A percentile compares a stretch with the other conserved stretches of the same genome.
phyloP scores from a whole-genome alignment of 83 land plant species.

The Picea engelmannii region DNA sequence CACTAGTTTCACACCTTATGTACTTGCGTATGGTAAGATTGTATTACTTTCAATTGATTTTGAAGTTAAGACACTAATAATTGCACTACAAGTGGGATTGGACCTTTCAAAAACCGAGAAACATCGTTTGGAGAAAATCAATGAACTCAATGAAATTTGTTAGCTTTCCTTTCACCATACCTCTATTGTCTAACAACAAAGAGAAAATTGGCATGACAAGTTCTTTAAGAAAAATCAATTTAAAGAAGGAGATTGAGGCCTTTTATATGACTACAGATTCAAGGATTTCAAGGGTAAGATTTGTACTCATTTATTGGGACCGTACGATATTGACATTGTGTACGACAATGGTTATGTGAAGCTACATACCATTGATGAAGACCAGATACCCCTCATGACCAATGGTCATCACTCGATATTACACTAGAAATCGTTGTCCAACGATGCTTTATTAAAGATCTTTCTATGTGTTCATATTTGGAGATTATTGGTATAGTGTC shows the following conservation, averaged over 20 bases:
- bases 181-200: neutral
- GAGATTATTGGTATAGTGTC: no score
- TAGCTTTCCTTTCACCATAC: neutral
- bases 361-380: neutral
- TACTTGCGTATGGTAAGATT: no score
- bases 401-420: neutral
- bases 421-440: neutral
- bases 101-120: no score
- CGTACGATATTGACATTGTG: neutral
- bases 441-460: neutral
- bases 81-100: no score
- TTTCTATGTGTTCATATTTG: no score
- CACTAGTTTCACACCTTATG: no score
- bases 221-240: neutral
- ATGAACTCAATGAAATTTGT: neutral
- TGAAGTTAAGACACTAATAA: no score
- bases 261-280: neutral
- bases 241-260: neutral
- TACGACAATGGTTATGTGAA: neutral
- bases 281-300: neutral
- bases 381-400: neutral
- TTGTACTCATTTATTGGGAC: neutral
- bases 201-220: neutral
- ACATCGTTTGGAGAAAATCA: no score
- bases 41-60: no score